phyloP scores from a whole-genome alignment of 176 grass and related monocot genomes.

The Tuctoria greenei region DNA sequence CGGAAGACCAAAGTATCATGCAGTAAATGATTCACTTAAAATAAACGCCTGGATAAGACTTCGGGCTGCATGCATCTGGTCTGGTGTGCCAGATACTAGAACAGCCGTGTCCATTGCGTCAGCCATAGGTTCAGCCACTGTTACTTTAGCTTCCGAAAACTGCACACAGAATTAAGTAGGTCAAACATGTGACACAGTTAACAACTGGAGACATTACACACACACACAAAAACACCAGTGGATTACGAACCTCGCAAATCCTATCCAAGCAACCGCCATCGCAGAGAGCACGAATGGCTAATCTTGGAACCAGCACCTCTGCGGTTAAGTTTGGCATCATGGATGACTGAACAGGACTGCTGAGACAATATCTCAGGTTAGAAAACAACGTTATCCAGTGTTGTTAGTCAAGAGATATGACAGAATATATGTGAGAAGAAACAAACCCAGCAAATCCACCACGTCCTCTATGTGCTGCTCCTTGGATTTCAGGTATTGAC shows the following conservation, averaged over 20 bases:
- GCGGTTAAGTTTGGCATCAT: constrained; percentile 60
- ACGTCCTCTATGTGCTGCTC: constrained; percentile 54
- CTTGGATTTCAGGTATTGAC: constrained; percentile 58
- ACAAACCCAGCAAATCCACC: constrained; percentile 73
- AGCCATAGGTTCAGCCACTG: constrained; percentile 60
- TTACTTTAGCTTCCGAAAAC: constrained; percentile 97
- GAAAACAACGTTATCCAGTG: not conserved
- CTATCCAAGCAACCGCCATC: constrained; percentile 85
- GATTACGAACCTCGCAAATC: constrained; percentile 71
- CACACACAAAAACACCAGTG: constrained; percentile 1
- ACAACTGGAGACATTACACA: not conserved
- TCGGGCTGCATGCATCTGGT: constrained; percentile 84
- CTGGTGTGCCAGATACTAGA: constrained; percentile 71
- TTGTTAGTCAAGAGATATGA: constrained; percentile 13
- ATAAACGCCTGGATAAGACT: constrained; percentile 97
- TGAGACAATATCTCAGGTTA: constrained; percentile 21
- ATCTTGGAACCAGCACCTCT: constrained; percentile 80
- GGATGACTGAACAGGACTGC: constrained; percentile 63
- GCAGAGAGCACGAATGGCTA: constrained; percentile 62
- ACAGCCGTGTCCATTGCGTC: constrained; percentile 68
- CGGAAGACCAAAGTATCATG: constrained; percentile 34
- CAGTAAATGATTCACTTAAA: constrained; percentile 64
- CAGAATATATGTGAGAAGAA: constrained; percentile 33
- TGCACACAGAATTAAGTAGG: constrained; percentile 49
- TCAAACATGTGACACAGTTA: constrained; percentile 1